phyloP scores from a whole-genome alignment of 1,284 basidiomycete species.

The Puccinia horiana region DNA sequence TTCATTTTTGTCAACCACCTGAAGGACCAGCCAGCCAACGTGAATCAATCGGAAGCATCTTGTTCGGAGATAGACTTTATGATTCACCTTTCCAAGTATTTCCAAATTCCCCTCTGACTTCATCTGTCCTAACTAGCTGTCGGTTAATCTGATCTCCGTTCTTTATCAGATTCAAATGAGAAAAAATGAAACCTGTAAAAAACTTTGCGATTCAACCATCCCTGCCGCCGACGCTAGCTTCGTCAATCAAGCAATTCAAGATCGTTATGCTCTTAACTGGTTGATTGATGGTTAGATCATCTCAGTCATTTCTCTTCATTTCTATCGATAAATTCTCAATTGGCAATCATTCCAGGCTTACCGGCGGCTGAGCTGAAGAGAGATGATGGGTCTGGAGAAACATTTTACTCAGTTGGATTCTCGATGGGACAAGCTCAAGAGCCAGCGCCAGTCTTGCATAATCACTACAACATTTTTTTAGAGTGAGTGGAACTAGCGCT shows the following conservation, averaged over 20 bases:
- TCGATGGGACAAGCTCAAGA: conserved; percentile 56
- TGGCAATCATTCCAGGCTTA: conserved; percentile 72
- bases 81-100: conserved; percentile 81
- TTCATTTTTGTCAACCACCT: conserved; percentile 83
- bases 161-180: conserved; percentile 72
- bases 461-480: conserved; percentile 83
- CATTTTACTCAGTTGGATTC: conserved; percentile 69
- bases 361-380: conserved; percentile 81
- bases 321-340: background rate
- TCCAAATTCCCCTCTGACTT: background rate
- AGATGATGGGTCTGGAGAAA: conserved; percentile 73
- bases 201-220: conserved; percentile 71
- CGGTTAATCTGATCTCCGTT: conserved; percentile 47
- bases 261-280: conserved; percentile 94
- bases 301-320: background rate
- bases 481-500: conserved; percentile 62
- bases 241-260: conserved; percentile 85
- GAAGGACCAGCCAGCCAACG: conserved; percentile 73
- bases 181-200: conserved; percentile 70
- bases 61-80: conserved; percentile 95
- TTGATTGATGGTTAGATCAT: conserved; percentile 31
- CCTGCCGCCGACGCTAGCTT: conserved; percentile 72
- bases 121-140: background rate
- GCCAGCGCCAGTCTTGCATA: conserved; percentile 72
- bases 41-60: conserved; percentile 85